phyloP scores from a whole-genome alignment of 164 flowering plant genomes.

The Chloranthus sessilifolius region DNA sequence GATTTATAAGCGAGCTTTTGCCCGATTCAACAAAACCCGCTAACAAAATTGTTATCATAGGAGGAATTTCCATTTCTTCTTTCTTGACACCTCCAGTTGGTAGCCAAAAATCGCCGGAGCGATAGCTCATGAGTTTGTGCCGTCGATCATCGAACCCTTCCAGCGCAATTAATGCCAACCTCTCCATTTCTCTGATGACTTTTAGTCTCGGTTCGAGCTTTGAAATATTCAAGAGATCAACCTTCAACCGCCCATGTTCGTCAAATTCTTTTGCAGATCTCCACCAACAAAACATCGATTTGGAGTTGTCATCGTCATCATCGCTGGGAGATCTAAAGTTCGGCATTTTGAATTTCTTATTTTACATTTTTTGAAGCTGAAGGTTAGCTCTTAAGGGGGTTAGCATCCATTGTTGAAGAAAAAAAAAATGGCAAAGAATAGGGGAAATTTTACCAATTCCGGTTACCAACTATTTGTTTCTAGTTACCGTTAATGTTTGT shows the following conservation, averaged over 20 bases:
- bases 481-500: no score
- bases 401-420: no score
- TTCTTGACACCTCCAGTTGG: slow-evolving; percentile 61
- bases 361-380: no score
- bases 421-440: no score
- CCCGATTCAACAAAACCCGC: slow-evolving; percentile 64
- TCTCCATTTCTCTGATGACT: slow-evolving; percentile 68
- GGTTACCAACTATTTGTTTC: no score
- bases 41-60: slow-evolving; percentile 43
- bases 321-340: no score
- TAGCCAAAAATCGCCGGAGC: slow-evolving; percentile 69
- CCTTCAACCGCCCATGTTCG: slow-evolving; percentile 22
- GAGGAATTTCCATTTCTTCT: slow-evolving; percentile 59
- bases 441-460: no score
- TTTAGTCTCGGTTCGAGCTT: slow-evolving; percentile 41
- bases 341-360: no score
- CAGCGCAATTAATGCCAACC: slow-evolving; percentile 43
- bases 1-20: slow-evolving; percentile 67
- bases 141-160: slow-evolving; percentile 69
- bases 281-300: slow-evolving; percentile 44
- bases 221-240: slow-evolving; percentile 25
- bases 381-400: no score
- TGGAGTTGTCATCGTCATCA: slow-evolving; percentile 27
- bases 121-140: slow-evolving; percentile 50
- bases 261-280: slow-evolving; percentile 33